Evolutionary conservation across 352 stramenopile species (phyloP).

Genomic region (Phytopythium sindhum): DNA sequence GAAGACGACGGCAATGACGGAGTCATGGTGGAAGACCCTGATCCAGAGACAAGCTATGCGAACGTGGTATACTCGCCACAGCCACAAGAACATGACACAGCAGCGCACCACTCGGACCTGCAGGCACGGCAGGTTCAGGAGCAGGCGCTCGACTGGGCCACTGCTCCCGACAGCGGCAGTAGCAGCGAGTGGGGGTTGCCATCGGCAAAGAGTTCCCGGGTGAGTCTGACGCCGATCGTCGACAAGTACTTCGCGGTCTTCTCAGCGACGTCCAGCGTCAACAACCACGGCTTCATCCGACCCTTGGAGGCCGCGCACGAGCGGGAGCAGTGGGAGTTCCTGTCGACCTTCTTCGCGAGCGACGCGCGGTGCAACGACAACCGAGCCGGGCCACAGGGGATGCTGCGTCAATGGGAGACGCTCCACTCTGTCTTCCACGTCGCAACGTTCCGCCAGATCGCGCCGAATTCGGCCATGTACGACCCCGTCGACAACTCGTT

Average conservation of each 20-base stretch:
- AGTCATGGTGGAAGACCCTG: background rate
- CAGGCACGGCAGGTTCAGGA: background rate
- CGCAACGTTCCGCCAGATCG: slow-evolving; percentile 5
- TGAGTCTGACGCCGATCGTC: slow-evolving; percentile 1
- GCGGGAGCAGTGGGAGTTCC: background rate
- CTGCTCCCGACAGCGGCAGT: background rate
- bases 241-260: slow-evolving; percentile 8
- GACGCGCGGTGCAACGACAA: background rate
- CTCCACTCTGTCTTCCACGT: slow-evolving; percentile 10
- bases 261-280: background rate
- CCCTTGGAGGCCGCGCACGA: background rate
- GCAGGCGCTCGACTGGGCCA: background rate
- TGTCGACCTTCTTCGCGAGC: background rate
- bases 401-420: slow-evolving; percentile 1
- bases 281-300: slow-evolving; percentile 7
- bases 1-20: background rate
- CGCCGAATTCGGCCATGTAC: slow-evolving; percentile 5
- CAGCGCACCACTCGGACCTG: background rate
- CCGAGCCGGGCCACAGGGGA: background rate
- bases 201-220: background rate
- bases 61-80: background rate
- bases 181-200: background rate
- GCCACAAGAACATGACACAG: background rate
- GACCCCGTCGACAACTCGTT: slow-evolving; percentile 8
- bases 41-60: background rate